Evolutionary conservation across 139 green algal species (phyloP).

Genomic region (Coelastrella sp.): DNA sequence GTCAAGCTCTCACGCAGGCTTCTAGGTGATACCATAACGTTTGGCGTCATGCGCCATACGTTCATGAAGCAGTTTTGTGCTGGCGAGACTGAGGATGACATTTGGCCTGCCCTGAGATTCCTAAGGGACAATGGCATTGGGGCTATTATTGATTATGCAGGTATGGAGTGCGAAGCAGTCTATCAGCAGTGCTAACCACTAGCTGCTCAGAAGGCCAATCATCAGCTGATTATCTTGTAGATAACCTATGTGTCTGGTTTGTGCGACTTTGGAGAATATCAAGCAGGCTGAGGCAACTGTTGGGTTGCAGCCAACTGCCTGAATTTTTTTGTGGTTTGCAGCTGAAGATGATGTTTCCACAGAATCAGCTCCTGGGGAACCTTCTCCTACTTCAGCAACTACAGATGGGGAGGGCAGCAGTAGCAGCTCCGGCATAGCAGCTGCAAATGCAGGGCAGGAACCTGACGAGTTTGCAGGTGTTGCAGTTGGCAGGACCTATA

Average conservation of each 20-base stretch:
- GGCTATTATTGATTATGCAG: conserved; percentile 75
- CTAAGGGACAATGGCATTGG: conserved; percentile 44
- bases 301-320: too few species aligned
- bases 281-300: too few species aligned
- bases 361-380: background rate
- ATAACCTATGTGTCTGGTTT: background rate
- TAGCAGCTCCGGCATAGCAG: background rate
- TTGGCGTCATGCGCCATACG: conserved; percentile 72
- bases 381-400: conserved; percentile 26
- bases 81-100: conserved; percentile 66
- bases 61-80: conserved; percentile 93
- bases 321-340: background rate
- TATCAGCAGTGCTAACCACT: background rate
- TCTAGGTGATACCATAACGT: conserved; percentile 65
- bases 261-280: background rate
- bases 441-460: background rate
- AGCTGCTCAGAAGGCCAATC: background rate
- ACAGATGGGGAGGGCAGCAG: conserved; percentile 22
- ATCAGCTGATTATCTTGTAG: too few species aligned
- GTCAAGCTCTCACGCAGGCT: conserved; percentile 58
- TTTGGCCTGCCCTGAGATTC: conserved; percentile 64
- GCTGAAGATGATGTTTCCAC: conserved; percentile 55
- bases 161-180: background rate
- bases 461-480: background rate
- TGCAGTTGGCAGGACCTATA: conserved; percentile 70